Evolutionary conservation across 768 basidiomycete species (phyloP), one percentile per base, ranked within the genome.

Genomic region (Tephrocybe sp.): DNA sequence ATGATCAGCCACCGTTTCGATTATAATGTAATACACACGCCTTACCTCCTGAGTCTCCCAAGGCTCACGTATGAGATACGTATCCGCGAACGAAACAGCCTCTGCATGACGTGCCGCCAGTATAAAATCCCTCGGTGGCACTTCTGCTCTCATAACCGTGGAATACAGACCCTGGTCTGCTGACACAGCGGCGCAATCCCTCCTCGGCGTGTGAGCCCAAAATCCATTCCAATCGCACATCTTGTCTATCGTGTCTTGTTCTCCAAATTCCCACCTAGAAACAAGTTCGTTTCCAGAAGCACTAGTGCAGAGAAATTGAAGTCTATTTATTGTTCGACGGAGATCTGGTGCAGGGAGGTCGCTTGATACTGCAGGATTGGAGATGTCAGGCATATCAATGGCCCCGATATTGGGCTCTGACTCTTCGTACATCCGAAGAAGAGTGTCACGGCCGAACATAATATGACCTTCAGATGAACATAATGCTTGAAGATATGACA

Each of bases 401-500:
- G 53, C 65, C 37, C 62, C 57, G 16, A 54, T 49, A 27, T 52
- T 41, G 49, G 57, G 52, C 46, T 61, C 67, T 30, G 56, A 62
- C 61, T 71, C 41, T 23, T 27, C 67, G 64, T 82, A 84, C 37
- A 83, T 57, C n/a, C 55, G 63, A 42, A 64, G 56, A 57, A 87
- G 58, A 49, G 64, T 56, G 50, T 73, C 65, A 45, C 66, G 71
- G 51, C 71, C 62, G 47, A 83, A 63, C 43, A 63, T 50, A 49
- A 70, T 72, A 5, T 10, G 4, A 3, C 84, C 82, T 63, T 88
- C 83, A 3, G 69, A 70, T 18, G 71, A 68, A 53, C 82, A 83
- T 42, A 92, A 57, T 21, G 72, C 72, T 64, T 84, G 76, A 25
- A 95, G 79, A 67, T 88, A 93, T 7, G 84, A 82, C 13, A 71